phyloP scores from a whole-genome alignment of 2,329 filamentous ascomycete species.

The Podosphaera aphanis region DNA sequence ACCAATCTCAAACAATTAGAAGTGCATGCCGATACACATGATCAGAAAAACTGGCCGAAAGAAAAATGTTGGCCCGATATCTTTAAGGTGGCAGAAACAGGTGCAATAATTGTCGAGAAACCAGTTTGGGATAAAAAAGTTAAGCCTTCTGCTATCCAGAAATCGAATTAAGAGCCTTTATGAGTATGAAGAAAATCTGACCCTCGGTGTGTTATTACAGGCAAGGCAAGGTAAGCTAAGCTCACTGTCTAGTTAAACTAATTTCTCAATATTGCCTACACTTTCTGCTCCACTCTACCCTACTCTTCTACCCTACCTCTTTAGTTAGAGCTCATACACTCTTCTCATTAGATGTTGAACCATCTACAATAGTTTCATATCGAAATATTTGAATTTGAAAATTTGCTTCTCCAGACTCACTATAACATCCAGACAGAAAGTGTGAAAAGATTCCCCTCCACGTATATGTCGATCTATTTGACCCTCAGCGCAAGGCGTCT shows the following conservation, averaged over 20 bases:
- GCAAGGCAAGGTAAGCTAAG: background rate
- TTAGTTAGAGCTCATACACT: too few species aligned
- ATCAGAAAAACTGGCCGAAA: conserved; percentile 26
- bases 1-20: conserved; percentile 27
- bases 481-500: too few species aligned
- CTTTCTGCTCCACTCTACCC: too few species aligned
- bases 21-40: conserved; percentile 28
- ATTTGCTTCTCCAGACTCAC: too few species aligned
- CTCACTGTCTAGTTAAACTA: background rate
- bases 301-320: too few species aligned
- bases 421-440: too few species aligned
- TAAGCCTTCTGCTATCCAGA: background rate
- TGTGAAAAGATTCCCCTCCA: too few species aligned
- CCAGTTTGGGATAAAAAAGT: background rate
- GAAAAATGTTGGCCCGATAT: conserved; percentile 32
- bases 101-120: background rate
- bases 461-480: too few species aligned
- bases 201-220: background rate
- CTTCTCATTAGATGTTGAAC: too few species aligned
- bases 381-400: too few species aligned
- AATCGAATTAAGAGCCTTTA: background rate
- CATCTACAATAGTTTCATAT: too few species aligned
- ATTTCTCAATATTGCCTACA: background rate
- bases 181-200: background rate
- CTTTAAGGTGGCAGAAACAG: conserved; percentile 2